phyloP scores from a whole-genome alignment of 495 filamentous ascomycete species.

The Sporormia fimetaria region DNA sequence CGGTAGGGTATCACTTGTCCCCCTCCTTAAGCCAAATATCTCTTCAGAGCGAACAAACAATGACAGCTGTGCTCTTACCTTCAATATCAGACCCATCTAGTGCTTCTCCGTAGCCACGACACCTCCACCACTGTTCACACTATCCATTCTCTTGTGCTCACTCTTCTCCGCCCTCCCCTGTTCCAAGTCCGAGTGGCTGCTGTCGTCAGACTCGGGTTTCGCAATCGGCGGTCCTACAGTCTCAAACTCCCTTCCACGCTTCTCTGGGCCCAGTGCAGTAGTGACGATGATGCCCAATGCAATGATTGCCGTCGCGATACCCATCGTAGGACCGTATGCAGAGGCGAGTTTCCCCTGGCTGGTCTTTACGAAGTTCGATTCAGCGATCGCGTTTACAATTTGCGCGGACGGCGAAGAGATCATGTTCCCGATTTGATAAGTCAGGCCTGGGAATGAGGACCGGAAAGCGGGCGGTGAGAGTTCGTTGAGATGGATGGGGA shows the following conservation, averaged over 20 bases:
- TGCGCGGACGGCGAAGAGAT: slow-evolving; percentile 61
- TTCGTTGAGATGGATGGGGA: slow-evolving; percentile 72
- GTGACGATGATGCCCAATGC: slow-evolving; percentile 51
- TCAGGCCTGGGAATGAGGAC: slow-evolving; percentile 52
- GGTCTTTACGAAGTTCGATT: slow-evolving; percentile 40
- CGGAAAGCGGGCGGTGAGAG: slow-evolving; percentile 62
- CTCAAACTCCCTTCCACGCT: slow-evolving; percentile 56
- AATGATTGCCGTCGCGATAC: slow-evolving; percentile 58
- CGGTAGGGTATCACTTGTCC: no score
- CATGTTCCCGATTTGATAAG: slow-evolving; percentile 69
- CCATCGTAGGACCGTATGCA: slow-evolving; percentile 61
- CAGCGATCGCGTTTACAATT: slow-evolving; percentile 57
- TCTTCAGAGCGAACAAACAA: no score
- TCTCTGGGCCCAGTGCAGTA: slow-evolving; percentile 51
- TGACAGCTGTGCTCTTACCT: no score
- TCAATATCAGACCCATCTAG: no score
- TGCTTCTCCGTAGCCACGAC: no score
- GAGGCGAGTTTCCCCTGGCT: slow-evolving; percentile 41
- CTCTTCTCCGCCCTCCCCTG: no score
- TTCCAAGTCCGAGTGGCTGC: no score
- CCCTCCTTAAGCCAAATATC: no score
- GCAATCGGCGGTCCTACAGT: slow-evolving; percentile 46
- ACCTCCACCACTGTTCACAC: no score
- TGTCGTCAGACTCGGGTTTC: slow-evolving; percentile 24
- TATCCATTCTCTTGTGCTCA: no score